A percentile compares a stretch with the other conserved stretches of the same genome.
phyloP scores from a whole-genome alignment of 1,284 basidiomycete genomes.

The Ceratobasidium sp. region DNA sequence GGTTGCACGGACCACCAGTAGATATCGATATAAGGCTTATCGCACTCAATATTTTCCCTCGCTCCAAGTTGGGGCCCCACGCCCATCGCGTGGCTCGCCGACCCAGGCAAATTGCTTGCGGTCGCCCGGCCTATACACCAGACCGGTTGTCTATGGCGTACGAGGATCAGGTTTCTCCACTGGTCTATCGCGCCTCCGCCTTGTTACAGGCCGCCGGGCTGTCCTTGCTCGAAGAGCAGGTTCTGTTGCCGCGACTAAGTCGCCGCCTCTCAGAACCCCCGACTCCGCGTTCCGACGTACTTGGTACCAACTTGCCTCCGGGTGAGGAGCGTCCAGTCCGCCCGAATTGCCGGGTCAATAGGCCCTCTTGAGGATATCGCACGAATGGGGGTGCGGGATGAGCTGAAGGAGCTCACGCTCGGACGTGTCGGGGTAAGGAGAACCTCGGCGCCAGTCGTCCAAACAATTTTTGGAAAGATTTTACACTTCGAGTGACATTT shows the following conservation, averaged over 20 bases:
- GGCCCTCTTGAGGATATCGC: neutral
- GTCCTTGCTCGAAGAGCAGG: neutral
- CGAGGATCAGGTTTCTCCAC: slow-evolving; percentile 26
- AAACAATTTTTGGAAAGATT: slow-evolving; percentile 30
- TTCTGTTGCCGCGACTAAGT: neutral
- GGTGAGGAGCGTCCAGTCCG: neutral
- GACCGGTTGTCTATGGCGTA: slow-evolving; percentile 15
- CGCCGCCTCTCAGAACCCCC: too few relatives aligned
- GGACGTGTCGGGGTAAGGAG: neutral
- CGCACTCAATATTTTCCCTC: neutral
- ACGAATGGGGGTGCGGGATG: neutral
- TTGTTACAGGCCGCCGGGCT: neutral
- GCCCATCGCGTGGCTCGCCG: neutral
- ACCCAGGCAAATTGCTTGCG: neutral
- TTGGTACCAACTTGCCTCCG: neutral
- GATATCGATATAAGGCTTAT: neutral
- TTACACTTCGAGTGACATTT: neutral
- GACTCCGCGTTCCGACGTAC: too few relatives aligned
- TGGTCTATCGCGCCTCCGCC: slow-evolving; percentile 21
- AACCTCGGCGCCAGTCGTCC: neutral
- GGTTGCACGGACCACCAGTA: slow-evolving; percentile 8
- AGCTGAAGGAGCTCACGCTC: too few relatives aligned
- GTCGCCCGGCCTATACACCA: neutral
- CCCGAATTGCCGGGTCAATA: neutral
- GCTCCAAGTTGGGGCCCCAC: neutral